Base-by-base conservation (phyloP, 2,329 filamentous ascomycete genomes). In the Allantophomopsis cytisporea region DNA sequence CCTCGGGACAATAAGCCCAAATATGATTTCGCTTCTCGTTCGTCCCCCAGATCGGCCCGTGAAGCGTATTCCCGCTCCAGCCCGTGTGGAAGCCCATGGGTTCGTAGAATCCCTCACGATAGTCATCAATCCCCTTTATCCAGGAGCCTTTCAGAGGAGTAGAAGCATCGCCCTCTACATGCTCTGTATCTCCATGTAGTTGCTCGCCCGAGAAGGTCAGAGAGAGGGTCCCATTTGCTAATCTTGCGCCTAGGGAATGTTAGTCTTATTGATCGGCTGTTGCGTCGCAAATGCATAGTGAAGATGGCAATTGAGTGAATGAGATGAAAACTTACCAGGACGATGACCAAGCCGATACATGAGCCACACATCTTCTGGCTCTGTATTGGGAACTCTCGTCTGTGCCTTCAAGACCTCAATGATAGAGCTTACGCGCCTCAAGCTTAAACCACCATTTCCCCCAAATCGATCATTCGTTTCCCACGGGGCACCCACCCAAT, bases 11-110 rank as follows among this genome's bases (percentile, higher is more conserved):
- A 52, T 74, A 74, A 20, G 64, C 59, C 64, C 66, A 73, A 33
- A 74, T 66, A 43, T 71, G 64, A 43, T 61, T 60, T 18, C 71
- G 57, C 50, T 60, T 48, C 44, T 61, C 57, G 0, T 63, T 63
- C 4, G 57, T 62, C 18, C 66, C 66, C 69, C 69, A 75, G 32
- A 73, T 63, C 1, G 54, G 56, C 10, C 48, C 43, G 43, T 69
- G 64, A 14, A 73, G 53, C 39, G 51, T 61, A 11, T 50, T 50
- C 36, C 71, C 70, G 39, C 63, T 64, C 7, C 63, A 63, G 16
- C 69, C 69, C 1, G 66, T 69, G 50, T 76, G 71, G 50, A 71
- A 75, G 34, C 71, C 71, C 70, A 75, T 71, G 12, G 71, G 71
- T 50, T 71, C 54, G 50, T 72, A 72, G 47, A 63, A 66, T 12